Evolutionary conservation across 2,329 filamentous ascomycete species (phyloP).

Genomic region (Ascochyta lentis): DNA sequence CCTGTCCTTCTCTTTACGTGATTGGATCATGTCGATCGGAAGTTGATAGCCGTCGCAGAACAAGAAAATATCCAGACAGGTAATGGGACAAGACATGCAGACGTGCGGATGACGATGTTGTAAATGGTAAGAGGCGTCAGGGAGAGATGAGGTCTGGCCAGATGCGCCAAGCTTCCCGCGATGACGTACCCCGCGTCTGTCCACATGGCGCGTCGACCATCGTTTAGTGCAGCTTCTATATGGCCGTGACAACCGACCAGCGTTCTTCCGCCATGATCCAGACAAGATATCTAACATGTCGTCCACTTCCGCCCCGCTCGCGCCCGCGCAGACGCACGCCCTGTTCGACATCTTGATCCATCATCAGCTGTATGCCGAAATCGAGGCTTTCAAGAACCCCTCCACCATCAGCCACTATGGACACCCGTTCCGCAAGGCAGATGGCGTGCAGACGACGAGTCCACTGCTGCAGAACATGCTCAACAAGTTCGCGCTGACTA

Average conservation of each 20-base stretch:
- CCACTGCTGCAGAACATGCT: slow-evolving; percentile 75
- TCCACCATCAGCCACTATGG: slow-evolving; percentile 71
- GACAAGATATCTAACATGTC: slow-evolving; percentile 6
- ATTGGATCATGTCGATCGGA: too few species aligned
- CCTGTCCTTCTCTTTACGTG: too few species aligned
- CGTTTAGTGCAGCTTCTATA: slow-evolving; percentile 17
- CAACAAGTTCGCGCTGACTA: slow-evolving; percentile 66
- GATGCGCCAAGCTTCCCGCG: neutral
- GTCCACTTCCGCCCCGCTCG: slow-evolving; percentile 37
- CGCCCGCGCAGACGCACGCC: slow-evolving; percentile 56
- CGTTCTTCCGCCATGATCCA: slow-evolving; percentile 5
- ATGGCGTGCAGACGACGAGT: slow-evolving; percentile 58
- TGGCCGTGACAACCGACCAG: slow-evolving; percentile 18
- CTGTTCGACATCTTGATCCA: slow-evolving; percentile 63
- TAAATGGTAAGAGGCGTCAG: neutral
- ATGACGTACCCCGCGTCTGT: slow-evolving; percentile 13
- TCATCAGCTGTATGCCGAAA: slow-evolving; percentile 67
- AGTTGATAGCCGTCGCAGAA: too few species aligned
- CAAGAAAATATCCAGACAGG: too few species aligned
- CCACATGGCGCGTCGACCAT: slow-evolving; percentile 15
- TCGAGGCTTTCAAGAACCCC: slow-evolving; percentile 72
- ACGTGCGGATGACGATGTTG: neutral
- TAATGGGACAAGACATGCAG: neutral
- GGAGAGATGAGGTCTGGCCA: neutral
- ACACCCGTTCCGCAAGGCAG: slow-evolving; percentile 66